Conservation (phyloP, 2,329 filamentous ascomycete species). For the Chalara sp. region DNA sequence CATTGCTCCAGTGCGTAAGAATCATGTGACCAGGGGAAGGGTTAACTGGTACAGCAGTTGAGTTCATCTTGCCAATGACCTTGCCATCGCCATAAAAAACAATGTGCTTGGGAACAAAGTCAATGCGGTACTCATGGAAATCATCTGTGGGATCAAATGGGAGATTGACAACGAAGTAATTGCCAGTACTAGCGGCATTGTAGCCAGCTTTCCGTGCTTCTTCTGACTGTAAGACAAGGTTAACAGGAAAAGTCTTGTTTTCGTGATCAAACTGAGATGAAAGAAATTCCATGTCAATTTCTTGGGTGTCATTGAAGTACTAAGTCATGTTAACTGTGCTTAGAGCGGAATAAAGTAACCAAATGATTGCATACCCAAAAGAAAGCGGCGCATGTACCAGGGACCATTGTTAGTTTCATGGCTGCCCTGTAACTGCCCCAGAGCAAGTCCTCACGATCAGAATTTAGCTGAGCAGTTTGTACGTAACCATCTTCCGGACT, state of each 20-base stretch:
- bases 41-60: constrained; percentile 47
- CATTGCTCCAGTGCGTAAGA: constrained; percentile 74
- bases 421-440: constrained; percentile 62
- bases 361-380: constrained; percentile 56
- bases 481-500: constrained; percentile 44
- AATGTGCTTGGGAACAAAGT: constrained; percentile 58
- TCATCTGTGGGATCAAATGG: constrained; percentile 57
- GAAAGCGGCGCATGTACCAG: constrained; percentile 64
- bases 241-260: constrained; percentile 51
- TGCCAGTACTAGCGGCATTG: constrained; percentile 53
- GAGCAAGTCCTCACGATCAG: constrained; percentile 52
- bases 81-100: constrained; percentile 62
- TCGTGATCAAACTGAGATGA: constrained; percentile 52
- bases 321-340: constrained; percentile 25
- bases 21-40: constrained; percentile 56
- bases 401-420: constrained; percentile 46
- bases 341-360: not conserved
- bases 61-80: constrained; percentile 49
- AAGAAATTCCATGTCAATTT: constrained; percentile 77
- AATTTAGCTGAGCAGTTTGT: constrained; percentile 57
- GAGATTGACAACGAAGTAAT: constrained; percentile 50
- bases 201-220: constrained; percentile 51
- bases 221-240: constrained; percentile 68
- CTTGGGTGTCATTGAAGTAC: constrained; percentile 74
- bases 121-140: constrained; percentile 76